A percentile compares a stretch with the other conserved stretches of the same genome.
phyloP scores from a whole-genome alignment of 2,329 filamentous ascomycete species.

The Ceratocystis lukuohia region DNA sequence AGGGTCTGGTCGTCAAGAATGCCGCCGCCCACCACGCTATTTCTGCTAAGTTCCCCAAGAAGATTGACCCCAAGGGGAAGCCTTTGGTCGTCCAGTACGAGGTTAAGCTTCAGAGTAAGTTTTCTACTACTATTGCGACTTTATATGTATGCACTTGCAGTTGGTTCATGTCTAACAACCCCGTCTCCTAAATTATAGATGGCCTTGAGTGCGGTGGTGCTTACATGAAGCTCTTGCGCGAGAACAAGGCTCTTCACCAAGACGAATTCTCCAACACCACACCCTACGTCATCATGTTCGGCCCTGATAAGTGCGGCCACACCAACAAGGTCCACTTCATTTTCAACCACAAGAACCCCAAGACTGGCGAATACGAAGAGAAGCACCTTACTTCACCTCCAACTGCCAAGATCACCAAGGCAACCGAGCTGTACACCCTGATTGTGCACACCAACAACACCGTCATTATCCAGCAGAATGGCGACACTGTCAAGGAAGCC shows the following conservation, averaged over 20 bases:
- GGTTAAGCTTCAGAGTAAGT: conserved; percentile 94
- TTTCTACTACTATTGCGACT: neutral
- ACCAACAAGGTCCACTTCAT: conserved; percentile 99
- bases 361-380: conserved; percentile 99
- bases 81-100: conserved; percentile 96
- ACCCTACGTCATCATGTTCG: conserved; percentile 99
- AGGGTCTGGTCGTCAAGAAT: conserved; percentile 97
- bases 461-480: conserved; percentile 83
- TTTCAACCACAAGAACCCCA: conserved; percentile 99
- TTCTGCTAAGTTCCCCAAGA: conserved; percentile 94
- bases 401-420: conserved; percentile 77
- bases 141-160: too few relatives aligned
- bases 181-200: conserved; percentile 37
- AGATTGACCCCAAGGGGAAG: conserved; percentile 95
- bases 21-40: conserved; percentile 96
- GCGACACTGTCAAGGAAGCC: conserved; percentile 74
- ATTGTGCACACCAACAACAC: conserved; percentile 95
- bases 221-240: conserved; percentile 96
- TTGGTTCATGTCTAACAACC: neutral
- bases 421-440: conserved; percentile 87
- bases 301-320: conserved; percentile 95
- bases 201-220: conserved; percentile 95
- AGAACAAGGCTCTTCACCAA: conserved; percentile 91
- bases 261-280: conserved; percentile 97
- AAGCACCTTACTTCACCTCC: conserved; percentile 87